phyloP scores from a whole-genome alignment of 306 rosid species.

The Vicia villosa region DNA sequence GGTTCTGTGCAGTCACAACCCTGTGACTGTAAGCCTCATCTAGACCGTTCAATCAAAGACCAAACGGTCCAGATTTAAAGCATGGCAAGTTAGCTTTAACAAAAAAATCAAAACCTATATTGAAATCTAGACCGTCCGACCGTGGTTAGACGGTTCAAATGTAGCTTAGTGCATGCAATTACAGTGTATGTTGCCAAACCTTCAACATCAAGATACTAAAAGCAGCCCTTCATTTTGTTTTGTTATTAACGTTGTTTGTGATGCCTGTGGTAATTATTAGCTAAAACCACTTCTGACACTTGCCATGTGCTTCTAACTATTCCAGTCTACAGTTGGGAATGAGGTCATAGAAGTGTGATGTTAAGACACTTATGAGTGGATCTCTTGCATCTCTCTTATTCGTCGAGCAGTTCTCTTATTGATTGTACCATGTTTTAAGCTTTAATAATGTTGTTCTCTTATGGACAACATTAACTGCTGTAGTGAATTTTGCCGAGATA shows the following conservation, averaged over 20 bases:
- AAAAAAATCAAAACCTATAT: too few relatives aligned
- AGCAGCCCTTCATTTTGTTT: not conserved
- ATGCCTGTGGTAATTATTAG: not conserved
- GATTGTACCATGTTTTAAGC: constrained; percentile 4
- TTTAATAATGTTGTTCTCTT: constrained; percentile 21
- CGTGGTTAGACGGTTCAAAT: too few relatives aligned
- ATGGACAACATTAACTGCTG: too few relatives aligned
- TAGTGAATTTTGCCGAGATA: too few relatives aligned
- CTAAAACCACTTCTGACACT: not conserved
- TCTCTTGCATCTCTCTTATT: not conserved
- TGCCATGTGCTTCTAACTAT: not conserved
- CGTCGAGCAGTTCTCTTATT: constrained; percentile 7
- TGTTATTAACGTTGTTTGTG: not conserved
- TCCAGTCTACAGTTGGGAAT: not conserved
- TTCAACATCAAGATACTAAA: not conserved
- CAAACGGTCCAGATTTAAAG: too few relatives aligned
- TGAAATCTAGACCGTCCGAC: too few relatives aligned
- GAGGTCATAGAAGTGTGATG: not conserved
- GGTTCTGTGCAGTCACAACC: too few relatives aligned
- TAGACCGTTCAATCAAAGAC: too few relatives aligned
- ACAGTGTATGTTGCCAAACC: too few relatives aligned
- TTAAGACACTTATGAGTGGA: not conserved
- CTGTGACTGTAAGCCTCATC: too few relatives aligned
- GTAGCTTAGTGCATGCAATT: too few relatives aligned
- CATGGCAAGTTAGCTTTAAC: too few relatives aligned